Conservation (phyloP, 768 basidiomycete species). For the Cystofilobasidium macerans region DNA sequence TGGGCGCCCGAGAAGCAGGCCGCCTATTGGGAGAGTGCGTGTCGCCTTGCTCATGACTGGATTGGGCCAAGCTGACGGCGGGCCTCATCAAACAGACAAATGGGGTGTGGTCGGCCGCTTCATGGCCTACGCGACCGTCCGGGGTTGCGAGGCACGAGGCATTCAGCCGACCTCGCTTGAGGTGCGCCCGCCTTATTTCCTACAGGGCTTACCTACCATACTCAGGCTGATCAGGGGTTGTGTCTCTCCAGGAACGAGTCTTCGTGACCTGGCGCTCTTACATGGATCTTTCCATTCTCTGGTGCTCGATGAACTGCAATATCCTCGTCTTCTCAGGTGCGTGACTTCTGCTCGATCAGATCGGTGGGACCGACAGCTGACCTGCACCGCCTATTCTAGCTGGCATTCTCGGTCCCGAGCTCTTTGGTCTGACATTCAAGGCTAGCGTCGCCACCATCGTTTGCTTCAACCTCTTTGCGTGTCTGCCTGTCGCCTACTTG, state of each 20-base stretch:
- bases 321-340: conserved; percentile 23
- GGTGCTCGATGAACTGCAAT: conserved; percentile 22
- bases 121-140: conserved; percentile 3
- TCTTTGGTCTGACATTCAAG: conserved; percentile 52
- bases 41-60: no score
- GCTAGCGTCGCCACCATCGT: conserved; percentile 53
- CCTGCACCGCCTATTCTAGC: conserved; percentile 29
- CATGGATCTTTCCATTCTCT: conserved; percentile 9
- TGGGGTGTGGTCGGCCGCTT: conserved; percentile 22
- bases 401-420: conserved; percentile 56
- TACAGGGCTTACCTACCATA: not conserved
- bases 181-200: conserved; percentile 3
- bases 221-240: not conserved
- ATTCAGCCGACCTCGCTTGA: conserved; percentile 19
- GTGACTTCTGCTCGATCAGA: not conserved
- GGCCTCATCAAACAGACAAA: not conserved
- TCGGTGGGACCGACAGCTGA: not conserved
- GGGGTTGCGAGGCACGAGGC: conserved; percentile 24
- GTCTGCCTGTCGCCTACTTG: conserved; percentile 53
- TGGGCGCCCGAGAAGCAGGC: conserved; percentile 17
- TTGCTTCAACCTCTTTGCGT: conserved; percentile 57
- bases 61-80: not conserved
- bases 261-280: conserved; percentile 11
- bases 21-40: conserved; percentile 5
- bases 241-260: conserved; percentile 11